Evolutionary conservation across 768 basidiomycete genomes (phyloP).

Genomic region (Boletus reticuloceps): DNA sequence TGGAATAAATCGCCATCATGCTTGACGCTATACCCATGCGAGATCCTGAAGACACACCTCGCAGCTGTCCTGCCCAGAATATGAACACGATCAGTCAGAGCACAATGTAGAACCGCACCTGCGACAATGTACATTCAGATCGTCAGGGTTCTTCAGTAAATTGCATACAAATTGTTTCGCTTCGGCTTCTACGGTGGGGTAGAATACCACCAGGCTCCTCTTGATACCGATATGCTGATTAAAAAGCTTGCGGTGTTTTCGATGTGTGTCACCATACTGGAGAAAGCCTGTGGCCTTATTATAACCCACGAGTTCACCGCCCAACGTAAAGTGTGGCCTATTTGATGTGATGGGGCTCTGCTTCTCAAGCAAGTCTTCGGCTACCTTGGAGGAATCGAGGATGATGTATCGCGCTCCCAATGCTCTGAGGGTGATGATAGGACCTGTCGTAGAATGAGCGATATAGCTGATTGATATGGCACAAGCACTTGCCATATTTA

Average conservation of each 20-base stretch:
- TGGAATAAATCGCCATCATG: constrained; percentile 33
- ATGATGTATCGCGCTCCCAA: constrained; percentile 47
- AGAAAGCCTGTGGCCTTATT: not conserved
- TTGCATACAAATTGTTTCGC: not conserved
- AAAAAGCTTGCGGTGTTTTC: constrained; percentile 5
- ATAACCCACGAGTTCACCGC: constrained; percentile 20
- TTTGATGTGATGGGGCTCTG: constrained; percentile 1
- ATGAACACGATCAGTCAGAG: not conserved
- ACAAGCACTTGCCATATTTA: constrained; percentile 41
- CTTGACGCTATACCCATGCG: constrained; percentile 35
- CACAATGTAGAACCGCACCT: not conserved
- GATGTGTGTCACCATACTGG: constrained; percentile 4
- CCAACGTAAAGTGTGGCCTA: constrained; percentile 7
- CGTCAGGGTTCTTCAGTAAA: not conserved
- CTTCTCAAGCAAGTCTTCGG: constrained; percentile 10
- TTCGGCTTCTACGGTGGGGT: not conserved
- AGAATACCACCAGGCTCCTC: not conserved
- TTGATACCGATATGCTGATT: constrained; percentile 1
- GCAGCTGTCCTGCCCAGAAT: constrained; percentile 29
- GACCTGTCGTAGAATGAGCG: constrained; percentile 11
- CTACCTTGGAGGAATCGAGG: constrained; percentile 42
- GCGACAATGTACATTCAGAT: not conserved
- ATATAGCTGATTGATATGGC: not conserved
- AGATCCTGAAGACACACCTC: constrained; percentile 30
- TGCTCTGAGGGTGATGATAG: constrained; percentile 14